Conservation (phyloP, 78 protist genomes). For the Pelomyxa schiedti region DNA sequence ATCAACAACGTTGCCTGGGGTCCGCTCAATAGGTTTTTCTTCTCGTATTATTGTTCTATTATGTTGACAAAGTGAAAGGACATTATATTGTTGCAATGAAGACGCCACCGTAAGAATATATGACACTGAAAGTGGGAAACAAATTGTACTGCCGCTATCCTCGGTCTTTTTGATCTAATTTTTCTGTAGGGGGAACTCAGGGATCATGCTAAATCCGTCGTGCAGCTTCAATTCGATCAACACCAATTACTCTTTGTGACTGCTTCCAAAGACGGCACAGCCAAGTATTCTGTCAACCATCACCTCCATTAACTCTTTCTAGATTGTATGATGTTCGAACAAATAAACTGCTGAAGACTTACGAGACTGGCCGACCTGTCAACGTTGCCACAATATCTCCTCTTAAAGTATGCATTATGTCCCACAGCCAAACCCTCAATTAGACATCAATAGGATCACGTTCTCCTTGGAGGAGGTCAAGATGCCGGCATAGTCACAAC, state of each 20-base stretch:
- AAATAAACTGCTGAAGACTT: constrained; percentile 18
- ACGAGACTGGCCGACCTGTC: constrained; percentile 40
- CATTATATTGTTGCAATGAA: too few relatives aligned
- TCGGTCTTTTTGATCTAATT: too few relatives aligned
- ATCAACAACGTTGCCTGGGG: background rate
- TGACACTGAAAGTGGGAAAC: background rate
- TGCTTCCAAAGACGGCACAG: background rate
- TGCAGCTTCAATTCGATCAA: background rate
- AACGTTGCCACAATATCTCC: constrained; percentile 66
- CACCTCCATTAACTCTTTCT: too few relatives aligned
- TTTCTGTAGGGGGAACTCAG: background rate
- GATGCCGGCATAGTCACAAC: constrained; percentile 64
- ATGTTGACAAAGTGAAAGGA: too few relatives aligned
- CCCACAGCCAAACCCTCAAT: background rate
- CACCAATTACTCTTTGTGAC: background rate
- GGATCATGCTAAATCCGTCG: background rate
- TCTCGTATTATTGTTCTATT: too few relatives aligned
- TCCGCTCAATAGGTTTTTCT: background rate
- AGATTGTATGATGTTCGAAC: background rate
- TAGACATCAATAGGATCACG: background rate
- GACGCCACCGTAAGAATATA: background rate
- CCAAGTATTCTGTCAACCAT: too few relatives aligned
- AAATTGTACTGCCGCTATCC: too few relatives aligned
- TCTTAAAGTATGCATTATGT: constrained; percentile 10
- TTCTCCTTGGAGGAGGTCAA: constrained; percentile 73